These are phyloP conservation scores for Tuber borchii DNA, from an alignment of 495 filamentous ascomycete species.

Conservation along the genomic window DNA sequence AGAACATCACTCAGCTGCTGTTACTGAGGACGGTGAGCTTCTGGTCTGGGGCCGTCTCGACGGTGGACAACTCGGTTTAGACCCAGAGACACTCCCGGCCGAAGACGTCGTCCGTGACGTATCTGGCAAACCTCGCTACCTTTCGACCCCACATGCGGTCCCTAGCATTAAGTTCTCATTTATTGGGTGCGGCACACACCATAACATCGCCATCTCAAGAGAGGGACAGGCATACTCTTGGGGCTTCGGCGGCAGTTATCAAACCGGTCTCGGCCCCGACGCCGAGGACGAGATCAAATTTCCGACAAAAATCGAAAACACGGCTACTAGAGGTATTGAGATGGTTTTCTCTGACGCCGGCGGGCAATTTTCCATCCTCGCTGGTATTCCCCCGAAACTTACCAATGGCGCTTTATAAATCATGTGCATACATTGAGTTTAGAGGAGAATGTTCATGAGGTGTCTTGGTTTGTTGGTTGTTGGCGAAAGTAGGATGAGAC, in stretches of 20 bases:
- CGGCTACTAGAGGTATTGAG: conserved; percentile 54
- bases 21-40: conserved; percentile 56
- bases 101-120: conserved; percentile 56
- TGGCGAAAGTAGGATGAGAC: not conserved
- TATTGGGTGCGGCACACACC: conserved; percentile 52
- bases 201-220: conserved; percentile 54
- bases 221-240: conserved; percentile 59
- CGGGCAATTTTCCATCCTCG: conserved; percentile 61
- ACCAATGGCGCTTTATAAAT: conserved; percentile 13
- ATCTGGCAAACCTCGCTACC: conserved; percentile 35
- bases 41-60: conserved; percentile 67
- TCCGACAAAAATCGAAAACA: conserved; percentile 59
- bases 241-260: conserved; percentile 63
- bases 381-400: conserved; percentile 36
- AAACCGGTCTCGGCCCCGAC: conserved; percentile 57
- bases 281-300: conserved; percentile 51
- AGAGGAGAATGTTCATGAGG: not conserved
- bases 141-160: conserved; percentile 34
- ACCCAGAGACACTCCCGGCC: conserved; percentile 47
- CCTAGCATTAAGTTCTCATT: conserved; percentile 40
- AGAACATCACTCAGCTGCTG: conserved; percentile 59
- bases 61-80: conserved; percentile 56
- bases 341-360: conserved; percentile 57
- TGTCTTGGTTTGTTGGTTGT: not conserved
- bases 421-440: not conserved